These are phyloP conservation scores for Phylloporus sp. DNA, from an alignment of 768 basidiomycete genomes.

Conservation along the genomic window DNA sequence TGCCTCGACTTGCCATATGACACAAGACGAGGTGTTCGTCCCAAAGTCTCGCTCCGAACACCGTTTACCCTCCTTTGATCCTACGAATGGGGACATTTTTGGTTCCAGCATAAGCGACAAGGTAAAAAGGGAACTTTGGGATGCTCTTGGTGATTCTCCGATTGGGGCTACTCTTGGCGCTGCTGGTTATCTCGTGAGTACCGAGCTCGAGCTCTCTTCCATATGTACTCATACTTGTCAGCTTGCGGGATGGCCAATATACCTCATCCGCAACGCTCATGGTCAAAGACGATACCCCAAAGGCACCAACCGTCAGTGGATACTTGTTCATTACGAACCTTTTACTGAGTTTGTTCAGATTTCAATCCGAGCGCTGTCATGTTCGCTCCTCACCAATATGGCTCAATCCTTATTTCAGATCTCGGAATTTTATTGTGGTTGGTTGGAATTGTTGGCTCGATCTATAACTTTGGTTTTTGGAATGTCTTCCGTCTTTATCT, in stretches of 20 bases:
- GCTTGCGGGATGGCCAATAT: constrained; percentile 83
- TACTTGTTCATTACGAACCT: background rate
- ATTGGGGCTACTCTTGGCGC: constrained; percentile 55
- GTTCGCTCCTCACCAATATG: constrained; percentile 74
- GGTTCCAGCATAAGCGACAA: constrained; percentile 64
- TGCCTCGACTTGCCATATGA: constrained; percentile 89
- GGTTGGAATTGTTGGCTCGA: constrained; percentile 48
- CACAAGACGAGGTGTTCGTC: constrained; percentile 94
- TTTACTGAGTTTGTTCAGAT: constrained; percentile 37
- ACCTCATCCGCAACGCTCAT: constrained; percentile 77
- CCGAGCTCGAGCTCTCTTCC: background rate
- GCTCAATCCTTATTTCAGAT: constrained; percentile 77
- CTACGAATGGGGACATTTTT: constrained; percentile 56
- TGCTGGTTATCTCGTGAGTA: constrained; percentile 55
- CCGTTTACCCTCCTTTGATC: constrained; percentile 61
- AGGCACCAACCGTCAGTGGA: constrained; percentile 68
- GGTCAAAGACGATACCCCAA: constrained; percentile 79
- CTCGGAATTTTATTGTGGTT: constrained; percentile 77
- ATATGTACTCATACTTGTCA: constrained; percentile 22
- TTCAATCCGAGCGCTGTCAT: constrained; percentile 74
- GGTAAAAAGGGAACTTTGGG: constrained; percentile 69
- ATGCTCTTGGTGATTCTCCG: constrained; percentile 90
- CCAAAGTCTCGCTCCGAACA: constrained; percentile 79
- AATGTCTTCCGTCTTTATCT: constrained; percentile 77
- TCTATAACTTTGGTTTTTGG: constrained; percentile 58